Conservation (phyloP, 768 basidiomycete species). For the Pulveroboletus sp. region DNA sequence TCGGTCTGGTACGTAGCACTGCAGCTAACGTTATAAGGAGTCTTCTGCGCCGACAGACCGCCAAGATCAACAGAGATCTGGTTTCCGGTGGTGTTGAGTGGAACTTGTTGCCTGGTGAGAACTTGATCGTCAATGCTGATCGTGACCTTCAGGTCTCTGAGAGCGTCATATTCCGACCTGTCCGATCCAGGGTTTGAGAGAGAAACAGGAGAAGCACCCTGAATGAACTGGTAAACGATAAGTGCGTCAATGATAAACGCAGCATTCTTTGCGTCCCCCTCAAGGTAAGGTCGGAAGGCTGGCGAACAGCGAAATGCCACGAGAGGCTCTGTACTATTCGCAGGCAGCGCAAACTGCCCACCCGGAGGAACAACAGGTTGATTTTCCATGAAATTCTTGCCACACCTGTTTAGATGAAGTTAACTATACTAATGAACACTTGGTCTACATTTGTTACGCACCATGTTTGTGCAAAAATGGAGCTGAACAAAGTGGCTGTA, state of each 20-base stretch:
- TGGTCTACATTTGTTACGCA: background rate
- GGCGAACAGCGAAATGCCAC: slow-evolving; percentile 46
- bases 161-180: background rate
- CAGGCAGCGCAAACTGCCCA: slow-evolving; percentile 40
- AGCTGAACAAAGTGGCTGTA: slow-evolving; percentile 4
- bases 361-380: slow-evolving; percentile 41
- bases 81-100: slow-evolving; percentile 35
- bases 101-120: slow-evolving; percentile 26
- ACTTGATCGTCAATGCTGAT: slow-evolving; percentile 28
- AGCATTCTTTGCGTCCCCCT: slow-evolving; percentile 30
- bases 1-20: slow-evolving; percentile 24
- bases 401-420: slow-evolving; percentile 37
- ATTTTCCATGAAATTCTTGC: slow-evolving; percentile 43
- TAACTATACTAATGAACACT: background rate
- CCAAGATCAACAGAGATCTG: slow-evolving; percentile 33
- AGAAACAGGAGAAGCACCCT: slow-evolving; percentile 31
- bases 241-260: slow-evolving; percentile 36
- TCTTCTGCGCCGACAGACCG: slow-evolving; percentile 25
- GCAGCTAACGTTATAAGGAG: slow-evolving; percentile 33
- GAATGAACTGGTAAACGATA: slow-evolving; percentile 33
- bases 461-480: slow-evolving; percentile 27
- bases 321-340: slow-evolving; percentile 32
- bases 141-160: slow-evolving; percentile 24
- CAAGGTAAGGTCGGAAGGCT: slow-evolving; percentile 43
- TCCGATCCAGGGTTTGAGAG: slow-evolving; percentile 5